Base-by-base conservation (phyloP, 371 early-diverging fungal species). In the Apophysomyces elegans region DNA sequence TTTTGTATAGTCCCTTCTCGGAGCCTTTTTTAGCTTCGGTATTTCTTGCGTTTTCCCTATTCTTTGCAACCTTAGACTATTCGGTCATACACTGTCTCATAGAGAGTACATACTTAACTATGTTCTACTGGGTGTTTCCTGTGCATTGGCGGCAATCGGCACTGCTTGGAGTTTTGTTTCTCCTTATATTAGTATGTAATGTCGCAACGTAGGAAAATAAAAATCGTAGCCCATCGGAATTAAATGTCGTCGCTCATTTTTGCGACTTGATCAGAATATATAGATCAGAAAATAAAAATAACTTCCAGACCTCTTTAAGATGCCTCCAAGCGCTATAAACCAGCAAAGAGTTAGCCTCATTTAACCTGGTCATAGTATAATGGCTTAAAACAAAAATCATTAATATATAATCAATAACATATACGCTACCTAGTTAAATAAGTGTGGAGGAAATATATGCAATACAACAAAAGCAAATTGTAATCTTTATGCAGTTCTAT, bases 11-110 rank as follows among this genome's bases (percentile, higher is more conserved):
- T 71, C 86, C 3, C 46, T 90, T 32, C 70, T 91, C 11, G 91
- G 91, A 7, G 72, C 79, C 12, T 68, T 85, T 37, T 90, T 88
- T 65, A 75, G 78, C 41, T 83, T 88, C 59, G 71, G 78, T 1
- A 79, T 91, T 54, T 84, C 84, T 2, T 80, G 84, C 13, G 77
- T 87, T 0, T 81, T 90, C 57, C 91, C 91, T 21, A 39, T 68
- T 7, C 21, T 61, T 13, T 67, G 82, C 32, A 88, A 86, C 66
- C 86, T 82, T 67, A 64, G 71, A 16, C 65, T 91, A 56, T 84
- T 76, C 57, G 67, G 62, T 5, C 35, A 61, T 13, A 65, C 62
- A 38, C 13, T 77, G 32, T 64, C 75, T 14, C 21, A 38, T 36
- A 4, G 11, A 14, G 73, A 71, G 66, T 62, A 63, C 13, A 9